Evolutionary conservation across 2,329 filamentous ascomycete species (phyloP), one percentile per base, ranked within the genome.

Genomic region (Aspergillaceae sp.): DNA sequence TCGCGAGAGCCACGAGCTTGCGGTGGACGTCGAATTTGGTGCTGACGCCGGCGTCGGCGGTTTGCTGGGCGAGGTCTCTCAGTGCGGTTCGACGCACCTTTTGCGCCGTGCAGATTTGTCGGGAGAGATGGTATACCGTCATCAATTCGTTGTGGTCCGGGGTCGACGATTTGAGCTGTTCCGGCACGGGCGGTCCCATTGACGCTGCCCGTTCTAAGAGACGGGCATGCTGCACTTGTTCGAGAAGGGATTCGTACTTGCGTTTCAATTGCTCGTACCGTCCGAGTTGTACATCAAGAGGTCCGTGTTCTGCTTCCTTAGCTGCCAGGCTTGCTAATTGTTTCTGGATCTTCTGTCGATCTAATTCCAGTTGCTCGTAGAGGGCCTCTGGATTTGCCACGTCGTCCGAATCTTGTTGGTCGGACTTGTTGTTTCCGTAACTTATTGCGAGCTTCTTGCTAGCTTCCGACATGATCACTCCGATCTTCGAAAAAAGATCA

Each of bases 381-480:
- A 72, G 53, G 2, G 64, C 60, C 43, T 70, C 62, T 1, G 69
- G 67, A 46, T 72, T 70, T 7, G 62, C 58, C n/a, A 68, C 59
- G 41, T 69, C 66, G 41, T 65, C 66, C 5, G 64, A 61, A 38
- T 63, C 63, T 45, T 74, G 73, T 10, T 87, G 73, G 46, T 83
- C 79, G 10, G 79, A 74, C 42, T 78, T 78, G 3, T 83, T 83
- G 60, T 86, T 85, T 28, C 76, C 76, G 43, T 73, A 72, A 41
- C 66, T 65, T 19, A 64, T 57, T 1, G 84, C 80, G 7, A 90
- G 72, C 51, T 84, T 82, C 55, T 82, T 79, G 51, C 87, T 82
- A 54, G 86, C 87, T 48, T 87, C 82, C 5, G 84, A 71, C 49
- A 89, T 78, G 4, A 86, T 72, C 3, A 82, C 78, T 4, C 80